phyloP scores from a whole-genome alignment of 345 rosid genomes.

The Eucalyptus grandis region DNA sequence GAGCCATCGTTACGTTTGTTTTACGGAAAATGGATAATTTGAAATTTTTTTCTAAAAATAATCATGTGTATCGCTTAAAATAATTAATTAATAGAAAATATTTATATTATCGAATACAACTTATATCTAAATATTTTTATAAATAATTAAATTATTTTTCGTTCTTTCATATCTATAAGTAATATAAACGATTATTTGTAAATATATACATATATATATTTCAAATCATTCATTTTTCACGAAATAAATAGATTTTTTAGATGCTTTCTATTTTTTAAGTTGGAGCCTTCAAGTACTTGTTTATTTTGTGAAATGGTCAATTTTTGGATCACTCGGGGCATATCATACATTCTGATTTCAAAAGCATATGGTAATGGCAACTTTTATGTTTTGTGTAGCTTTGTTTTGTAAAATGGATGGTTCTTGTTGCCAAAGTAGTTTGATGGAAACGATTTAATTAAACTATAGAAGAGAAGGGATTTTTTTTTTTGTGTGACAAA shows the following conservation, averaged over 20 bases:
- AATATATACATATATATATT: too few relatives aligned
- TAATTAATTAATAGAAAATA: too few relatives aligned
- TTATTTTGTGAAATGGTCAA: not conserved
- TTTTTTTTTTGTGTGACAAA: too few relatives aligned
- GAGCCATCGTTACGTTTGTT: too few relatives aligned
- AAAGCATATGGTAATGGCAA: not conserved
- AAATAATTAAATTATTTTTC: too few relatives aligned
- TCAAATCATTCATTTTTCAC: too few relatives aligned
- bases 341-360: not conserved
- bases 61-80: not conserved
- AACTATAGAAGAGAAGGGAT: too few relatives aligned
- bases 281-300: not conserved
- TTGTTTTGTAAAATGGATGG: not conserved
- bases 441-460: not conserved
- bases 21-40: accelerated
- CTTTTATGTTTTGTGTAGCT: not conserved
- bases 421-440: not conserved
- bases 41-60: too few relatives aligned
- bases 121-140: too few relatives aligned
- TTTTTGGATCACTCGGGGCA: not conserved
- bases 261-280: too few relatives aligned
- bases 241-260: too few relatives aligned
- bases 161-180: not conserved
- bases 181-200: too few relatives aligned
- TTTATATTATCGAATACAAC: accelerated